Base-by-base conservation (phyloP, 768 basidiomycete genomes). In the Phlegmacium glaucopus region DNA sequence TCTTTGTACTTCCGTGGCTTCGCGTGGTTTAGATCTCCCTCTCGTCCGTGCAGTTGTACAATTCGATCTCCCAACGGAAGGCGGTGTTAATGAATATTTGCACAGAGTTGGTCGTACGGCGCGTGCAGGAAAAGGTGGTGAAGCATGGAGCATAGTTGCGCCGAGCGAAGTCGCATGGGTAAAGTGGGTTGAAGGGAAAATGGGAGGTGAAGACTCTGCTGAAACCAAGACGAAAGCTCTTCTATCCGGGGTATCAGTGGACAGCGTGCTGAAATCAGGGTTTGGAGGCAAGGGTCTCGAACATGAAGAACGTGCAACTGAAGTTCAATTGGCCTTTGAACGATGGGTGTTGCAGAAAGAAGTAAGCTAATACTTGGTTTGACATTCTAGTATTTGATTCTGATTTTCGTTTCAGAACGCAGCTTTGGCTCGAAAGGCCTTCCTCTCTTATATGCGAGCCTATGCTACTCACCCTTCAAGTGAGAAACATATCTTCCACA, bases 101-200 rank as follows among this genome's bases (percentile, higher is more conserved):
- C 96, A 99, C 70, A 82, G 96, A 39, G 91, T 98, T 7, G 96
- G 96, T 25, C 85, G 96, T 42, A 99, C 96, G 3, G 96, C 96
- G 11, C 91, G 96, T 64, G 94, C 88, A 7, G 96, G 96, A 11
- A 90, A 87, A 55, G 90, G 91, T 18, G 96, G 96, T 50, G 92
- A 98, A 64, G 92, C 94, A 2, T 97, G 94, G 94, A 85, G 87
- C 48, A 82, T 99, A 47, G 83, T 98, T 34, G 74, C 83, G 1
- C 94, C 94, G 1, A 88, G 81, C 54, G 96, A 99, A 69, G 71
- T 74, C 11, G 85, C 78, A 39, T 99, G 96, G 95, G 85, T 94
- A 3, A 76, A 81, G 39, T 94, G 94, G 94, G 83, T 94, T 2
- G 83, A 93, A 65, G 72, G 66, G 15, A 86, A 83, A 64, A 94